phyloP scores from a whole-genome alignment of 2,329 filamentous ascomycete genomes.

The Pseudogymnoascus sp. region DNA sequence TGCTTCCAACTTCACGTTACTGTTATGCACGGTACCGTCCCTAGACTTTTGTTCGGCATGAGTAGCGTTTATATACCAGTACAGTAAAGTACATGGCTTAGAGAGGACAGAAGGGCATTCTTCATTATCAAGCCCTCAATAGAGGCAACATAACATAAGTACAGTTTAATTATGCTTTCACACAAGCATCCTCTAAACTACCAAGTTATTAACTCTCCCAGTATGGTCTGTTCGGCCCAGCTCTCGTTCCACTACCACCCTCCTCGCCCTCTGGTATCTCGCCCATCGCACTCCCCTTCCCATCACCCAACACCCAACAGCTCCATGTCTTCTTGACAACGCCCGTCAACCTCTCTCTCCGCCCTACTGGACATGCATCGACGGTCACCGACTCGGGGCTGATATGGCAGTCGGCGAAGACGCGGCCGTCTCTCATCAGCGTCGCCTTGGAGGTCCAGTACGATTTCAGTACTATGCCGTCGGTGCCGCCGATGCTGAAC shows the following conservation, averaged over 20 bases:
- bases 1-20: background rate
- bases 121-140: background rate
- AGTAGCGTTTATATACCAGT: background rate
- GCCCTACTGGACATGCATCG: background rate
- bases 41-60: background rate
- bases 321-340: background rate
- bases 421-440: background rate
- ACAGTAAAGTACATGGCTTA: background rate
- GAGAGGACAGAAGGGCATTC: background rate
- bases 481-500: background rate
- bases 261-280: background rate
- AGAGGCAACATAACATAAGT: background rate
- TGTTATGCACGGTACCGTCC: background rate
- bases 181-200: background rate
- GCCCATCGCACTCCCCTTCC: background rate
- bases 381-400: background rate
- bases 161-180: background rate
- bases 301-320: background rate
- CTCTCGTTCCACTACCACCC: background rate
- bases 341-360: background rate
- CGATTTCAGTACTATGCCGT: background rate
- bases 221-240: background rate
- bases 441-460: background rate
- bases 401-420: background rate
- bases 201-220: background rate